These are phyloP conservation scores for Liriodendron chinense DNA, from an alignment of 164 flowering plant species.

Conservation along the genomic window DNA sequence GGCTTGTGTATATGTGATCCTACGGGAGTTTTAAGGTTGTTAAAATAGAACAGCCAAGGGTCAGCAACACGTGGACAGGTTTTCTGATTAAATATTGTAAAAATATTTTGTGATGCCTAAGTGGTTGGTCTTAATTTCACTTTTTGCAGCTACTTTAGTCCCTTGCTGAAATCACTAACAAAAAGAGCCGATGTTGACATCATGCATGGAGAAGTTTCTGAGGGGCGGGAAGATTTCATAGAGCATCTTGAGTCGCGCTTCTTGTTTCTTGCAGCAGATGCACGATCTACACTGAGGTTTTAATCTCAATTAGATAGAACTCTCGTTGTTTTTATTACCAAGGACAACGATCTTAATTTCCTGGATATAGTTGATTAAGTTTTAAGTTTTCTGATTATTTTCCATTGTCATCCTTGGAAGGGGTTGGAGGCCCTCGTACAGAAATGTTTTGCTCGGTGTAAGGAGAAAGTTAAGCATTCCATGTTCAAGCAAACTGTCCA, in stretches of 20 bases:
- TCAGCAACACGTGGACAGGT: too few relatives aligned
- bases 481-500: conserved; percentile 74
- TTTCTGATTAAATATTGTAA: too few relatives aligned
- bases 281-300: conserved; percentile 82
- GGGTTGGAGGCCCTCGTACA: conserved; percentile 93
- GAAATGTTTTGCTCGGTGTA: conserved; percentile 73
- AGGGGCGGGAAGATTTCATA: conserved; percentile 65
- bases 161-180: conserved; percentile 68
- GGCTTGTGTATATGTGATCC: too few relatives aligned
- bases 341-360: not conserved
- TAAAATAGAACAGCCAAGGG: too few relatives aligned
- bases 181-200: conserved; percentile 39
- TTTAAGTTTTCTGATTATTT: conserved; percentile 2
- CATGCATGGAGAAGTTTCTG: conserved; percentile 57
- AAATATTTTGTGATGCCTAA: not conserved
- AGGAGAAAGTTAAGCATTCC: conserved; percentile 64
- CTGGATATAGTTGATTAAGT: not conserved
- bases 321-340: not conserved
- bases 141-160: conserved; percentile 81
- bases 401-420: conserved; percentile 28
- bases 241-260: conserved; percentile 69
- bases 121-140: conserved; percentile 6
- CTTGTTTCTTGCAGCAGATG: conserved; percentile 93
- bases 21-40: too few relatives aligned
- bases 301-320: not conserved